Evolutionary conservation across 2,329 filamentous ascomycete genomes (phyloP), one percentile per base, ranked within the genome.

Genomic region (Davidsoniella eucalypti): DNA sequence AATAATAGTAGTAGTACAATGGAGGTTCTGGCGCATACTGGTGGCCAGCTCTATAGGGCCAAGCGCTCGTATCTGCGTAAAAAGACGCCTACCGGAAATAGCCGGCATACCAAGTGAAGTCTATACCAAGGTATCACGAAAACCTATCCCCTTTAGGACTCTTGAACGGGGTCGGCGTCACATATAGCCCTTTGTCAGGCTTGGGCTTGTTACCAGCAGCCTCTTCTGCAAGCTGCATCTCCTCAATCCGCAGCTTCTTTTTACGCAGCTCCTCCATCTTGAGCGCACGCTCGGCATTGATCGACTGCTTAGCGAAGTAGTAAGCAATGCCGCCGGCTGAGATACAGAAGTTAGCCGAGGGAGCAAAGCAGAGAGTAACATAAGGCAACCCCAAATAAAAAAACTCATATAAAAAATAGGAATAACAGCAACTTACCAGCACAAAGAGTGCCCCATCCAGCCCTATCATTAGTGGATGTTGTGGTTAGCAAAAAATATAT

Each of bases 241-340:
- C 45, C 29, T 52, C 53, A 39, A 72, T 67, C 58, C 71, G 67
- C 52, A 73, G 74, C 67, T 74, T 81, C 67, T 82, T 80, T 58
- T 77, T 67, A 50, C 75, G 72, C 52, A 72, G 74, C 54, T 83
- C 79, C 58, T 83, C 75, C 56, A 83, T 76, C 59, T 85, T 78
- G 54, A 77, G 70, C 54, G 76, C 73, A 56, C 90, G 84, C 66
- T 95, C 87, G 58, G 84, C 84, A 63, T 95, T 94, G 74, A 98
- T 94, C 64, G 81, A 82, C 61, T 78, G 76, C 73, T 98, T 98
- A 56, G 92, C 92, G 64, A 95, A 94, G 70, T 85, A 87, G 72
- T 96, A 98, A 60, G 90, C 87, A 55, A 82, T 85, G 56, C 79
- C 92, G 61, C 90, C 92, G 57, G 88, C 87, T 87, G 44, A 36